Conservation (phyloP, 2,329 filamentous ascomycete species). For the Gnomoniopsis sp. region DNA sequence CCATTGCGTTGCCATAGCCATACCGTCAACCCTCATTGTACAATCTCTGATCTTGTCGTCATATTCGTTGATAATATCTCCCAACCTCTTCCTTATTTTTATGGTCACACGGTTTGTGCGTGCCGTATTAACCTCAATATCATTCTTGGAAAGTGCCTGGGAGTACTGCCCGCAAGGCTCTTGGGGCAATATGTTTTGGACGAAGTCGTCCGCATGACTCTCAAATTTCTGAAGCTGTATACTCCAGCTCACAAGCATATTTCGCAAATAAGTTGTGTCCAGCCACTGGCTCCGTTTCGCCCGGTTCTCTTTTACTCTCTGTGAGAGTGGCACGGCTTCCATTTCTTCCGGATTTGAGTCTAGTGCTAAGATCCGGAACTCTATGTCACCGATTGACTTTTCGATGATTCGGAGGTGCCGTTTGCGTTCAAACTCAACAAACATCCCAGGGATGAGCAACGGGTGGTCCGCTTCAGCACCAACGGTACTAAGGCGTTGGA, state of each 20-base stretch:
- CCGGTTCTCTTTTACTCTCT: slow-evolving; percentile 10
- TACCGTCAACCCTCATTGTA: slow-evolving; percentile 31
- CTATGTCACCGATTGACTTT: slow-evolving; percentile 20
- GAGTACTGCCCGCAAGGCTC: not conserved
- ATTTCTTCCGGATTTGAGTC: slow-evolving; percentile 14
- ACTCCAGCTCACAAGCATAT: slow-evolving; percentile 24
- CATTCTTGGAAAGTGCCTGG: not conserved
- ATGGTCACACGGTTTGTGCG: slow-evolving; percentile 7
- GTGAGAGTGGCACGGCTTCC: not conserved
- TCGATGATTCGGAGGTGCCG: slow-evolving; percentile 22
- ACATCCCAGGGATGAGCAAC: slow-evolving; percentile 26
- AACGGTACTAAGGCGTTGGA: not conserved
- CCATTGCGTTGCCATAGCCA: slow-evolving; percentile 34
- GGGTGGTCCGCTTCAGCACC: slow-evolving; percentile 21
- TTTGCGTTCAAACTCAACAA: slow-evolving; percentile 27
- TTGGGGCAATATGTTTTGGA: not conserved
- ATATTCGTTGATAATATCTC: slow-evolving; percentile 27
- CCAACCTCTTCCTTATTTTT: slow-evolving; percentile 20
- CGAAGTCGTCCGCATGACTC: slow-evolving; percentile 18
- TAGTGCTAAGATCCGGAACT: slow-evolving; percentile 22
- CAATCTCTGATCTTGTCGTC: slow-evolving; percentile 30
- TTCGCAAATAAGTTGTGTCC: slow-evolving; percentile 24
- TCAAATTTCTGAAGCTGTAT: slow-evolving; percentile 23
- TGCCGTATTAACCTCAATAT: not conserved
- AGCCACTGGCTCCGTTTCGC: slow-evolving; percentile 23